phyloP scores from a whole-genome alignment of 208 protist genomes.

The Acanthamoeba lenticulata region DNA sequence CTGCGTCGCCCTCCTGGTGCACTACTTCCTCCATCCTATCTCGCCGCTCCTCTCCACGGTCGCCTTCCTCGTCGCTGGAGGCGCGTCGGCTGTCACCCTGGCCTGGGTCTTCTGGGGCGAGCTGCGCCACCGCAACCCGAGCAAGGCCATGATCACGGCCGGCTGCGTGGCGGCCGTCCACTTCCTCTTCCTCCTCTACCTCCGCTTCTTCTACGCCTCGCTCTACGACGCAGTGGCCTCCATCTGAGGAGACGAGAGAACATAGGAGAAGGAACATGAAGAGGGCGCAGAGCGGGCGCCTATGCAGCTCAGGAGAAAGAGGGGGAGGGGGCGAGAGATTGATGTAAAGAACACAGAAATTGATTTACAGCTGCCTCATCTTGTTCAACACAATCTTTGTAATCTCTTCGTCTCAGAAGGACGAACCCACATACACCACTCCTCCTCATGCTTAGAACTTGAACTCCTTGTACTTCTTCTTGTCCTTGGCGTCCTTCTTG shows the following conservation, averaged over 20 bases:
- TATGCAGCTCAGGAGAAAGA: neutral
- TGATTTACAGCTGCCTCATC: no score
- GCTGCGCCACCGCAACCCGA: neutral
- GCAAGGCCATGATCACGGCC: neutral
- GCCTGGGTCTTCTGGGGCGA: neutral
- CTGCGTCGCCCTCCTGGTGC: neutral
- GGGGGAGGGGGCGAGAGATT: no score
- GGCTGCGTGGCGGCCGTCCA: neutral
- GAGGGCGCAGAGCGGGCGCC: no score
- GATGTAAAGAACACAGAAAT: no score
- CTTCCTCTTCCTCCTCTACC: conserved; percentile 36
- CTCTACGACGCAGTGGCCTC: neutral
- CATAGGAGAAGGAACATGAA: neutral
- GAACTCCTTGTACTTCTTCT: conserved; percentile 82
- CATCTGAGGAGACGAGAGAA: neutral
- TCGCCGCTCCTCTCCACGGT: neutral
- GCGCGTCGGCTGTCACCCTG: neutral
- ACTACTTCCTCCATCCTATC: neutral
- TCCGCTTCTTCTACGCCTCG: conserved; percentile 5
- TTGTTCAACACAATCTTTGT: neutral
- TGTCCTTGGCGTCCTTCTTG: conserved; percentile 66
- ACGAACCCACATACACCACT: neutral
- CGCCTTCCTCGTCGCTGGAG: neutral
- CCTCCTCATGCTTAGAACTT: conserved; percentile 78
- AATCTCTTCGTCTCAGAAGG: neutral